A percentile compares a stretch with the other conserved stretches of the same genome.
phyloP scores from a whole-genome alignment of 768 basidiomycete genomes.

The Tulasnella sp. region DNA sequence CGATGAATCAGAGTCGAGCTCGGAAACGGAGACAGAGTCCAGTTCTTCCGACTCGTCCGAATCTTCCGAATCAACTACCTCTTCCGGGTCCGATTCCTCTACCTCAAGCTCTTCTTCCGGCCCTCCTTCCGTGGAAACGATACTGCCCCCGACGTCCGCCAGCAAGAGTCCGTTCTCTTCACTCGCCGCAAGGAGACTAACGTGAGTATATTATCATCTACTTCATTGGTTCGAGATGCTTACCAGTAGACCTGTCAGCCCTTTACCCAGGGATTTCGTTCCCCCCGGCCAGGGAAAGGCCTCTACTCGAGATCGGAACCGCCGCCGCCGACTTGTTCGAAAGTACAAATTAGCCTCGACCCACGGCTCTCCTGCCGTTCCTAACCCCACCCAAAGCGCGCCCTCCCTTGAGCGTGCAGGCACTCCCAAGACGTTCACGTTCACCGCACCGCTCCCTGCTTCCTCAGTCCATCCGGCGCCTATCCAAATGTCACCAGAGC shows the following conservation, averaged over 20 bases:
- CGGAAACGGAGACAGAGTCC: conserved; percentile 26
- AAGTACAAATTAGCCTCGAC: not conserved
- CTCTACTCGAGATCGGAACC: conserved; percentile 25
- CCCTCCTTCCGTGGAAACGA: not conserved
- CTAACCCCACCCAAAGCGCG: not conserved
- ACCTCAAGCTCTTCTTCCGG: not conserved
- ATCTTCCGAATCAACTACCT: not conserved
- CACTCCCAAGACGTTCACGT: not conserved
- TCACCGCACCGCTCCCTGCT: not conserved
- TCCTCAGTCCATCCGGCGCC: not conserved
- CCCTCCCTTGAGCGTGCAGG: not conserved
- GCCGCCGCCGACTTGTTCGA: conserved; percentile 12
- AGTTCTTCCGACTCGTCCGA: not conserved
- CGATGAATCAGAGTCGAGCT: conserved; percentile 22
- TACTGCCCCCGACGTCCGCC: not conserved
- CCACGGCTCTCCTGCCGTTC: not conserved
- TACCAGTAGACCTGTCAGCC: not conserved
- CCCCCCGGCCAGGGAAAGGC: conserved; percentile 32
- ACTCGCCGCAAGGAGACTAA: not conserved
- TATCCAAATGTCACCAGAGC: not conserved
- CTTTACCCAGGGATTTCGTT: not conserved
- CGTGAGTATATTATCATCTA: not conserved
- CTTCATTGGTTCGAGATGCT: not conserved
- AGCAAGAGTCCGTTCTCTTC: not conserved
- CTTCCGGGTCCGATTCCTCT: not conserved